Evolutionary conservation across 441 rosid species (phyloP), one percentile per base, ranked within the genome.

Genomic region (Lepidium campestre): DNA sequence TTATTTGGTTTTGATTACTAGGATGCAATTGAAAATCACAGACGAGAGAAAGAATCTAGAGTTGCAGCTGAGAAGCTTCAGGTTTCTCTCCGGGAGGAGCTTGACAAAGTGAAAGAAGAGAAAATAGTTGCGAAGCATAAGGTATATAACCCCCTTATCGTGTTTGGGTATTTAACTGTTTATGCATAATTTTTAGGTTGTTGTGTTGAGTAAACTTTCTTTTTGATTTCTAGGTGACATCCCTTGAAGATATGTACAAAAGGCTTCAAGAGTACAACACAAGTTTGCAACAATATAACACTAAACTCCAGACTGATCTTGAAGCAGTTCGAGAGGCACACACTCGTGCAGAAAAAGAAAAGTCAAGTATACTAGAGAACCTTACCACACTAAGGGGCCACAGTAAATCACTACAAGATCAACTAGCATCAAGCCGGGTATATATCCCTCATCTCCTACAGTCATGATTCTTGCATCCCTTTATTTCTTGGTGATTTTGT

Each of bases 321-420:
- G 88, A 85, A 64, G 42, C 74, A 10, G 78, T 76, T 23, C 81
- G 89, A 14, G 90, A 89, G 32, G 79, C 86, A 39, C 81, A 81
- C 20, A 83, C 76, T 65, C 87, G 86, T 36, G 86, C 86, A 27
- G 96, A 93, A 67, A 87, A 81, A 53, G 97, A 93, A 75, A 94
- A 94, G 78, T 59, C 81, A 46, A 84, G 91, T 34, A 83, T 91
- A 60, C 80, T 94, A 46, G 96, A 90, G 82, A 94, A 84, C 68
- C 98, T 89, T 17, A 84, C 93, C 73, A 78, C 86, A 34, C 71
- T 91, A 72, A 80, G 99, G 76, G 94, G 93, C 65, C 99, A 90
- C 79, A 85, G 83, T 50, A 91, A 66, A 62, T 84, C 94, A 44
- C 52, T 94, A 72, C 99, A 94, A 74, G 96, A 91, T 40, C 98